Conservation (phyloP, 2,329 filamentous ascomycete species). For the Fusarium sp. region DNA sequence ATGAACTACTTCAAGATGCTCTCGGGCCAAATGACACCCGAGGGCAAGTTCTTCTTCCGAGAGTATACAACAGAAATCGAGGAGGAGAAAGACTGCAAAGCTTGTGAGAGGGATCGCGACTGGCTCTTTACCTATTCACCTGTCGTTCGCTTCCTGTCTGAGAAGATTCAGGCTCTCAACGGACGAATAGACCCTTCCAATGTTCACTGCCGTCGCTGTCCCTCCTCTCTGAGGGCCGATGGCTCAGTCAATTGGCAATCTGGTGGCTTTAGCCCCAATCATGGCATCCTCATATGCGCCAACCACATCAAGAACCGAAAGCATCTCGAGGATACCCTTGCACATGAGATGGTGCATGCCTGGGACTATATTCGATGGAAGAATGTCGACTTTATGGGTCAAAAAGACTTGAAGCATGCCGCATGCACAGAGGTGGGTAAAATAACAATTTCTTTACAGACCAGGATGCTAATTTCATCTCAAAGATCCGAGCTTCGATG, state of each 20-base stretch:
- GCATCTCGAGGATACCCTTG: conserved; percentile 91
- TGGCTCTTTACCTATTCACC: conserved; percentile 89
- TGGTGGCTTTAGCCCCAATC: conserved; percentile 87
- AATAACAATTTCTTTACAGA: neutral
- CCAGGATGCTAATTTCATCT: conserved; percentile 2
- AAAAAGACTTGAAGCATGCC: conserved; percentile 83
- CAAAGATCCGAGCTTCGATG: conserved; percentile 88
- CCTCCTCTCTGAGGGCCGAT: conserved; percentile 65
- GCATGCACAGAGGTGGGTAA: conserved; percentile 88
- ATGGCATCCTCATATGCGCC: conserved; percentile 91
- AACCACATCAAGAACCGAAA: conserved; percentile 85
- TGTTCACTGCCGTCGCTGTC: conserved; percentile 85
- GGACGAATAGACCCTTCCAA: conserved; percentile 79
- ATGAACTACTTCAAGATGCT: conserved; percentile 88
- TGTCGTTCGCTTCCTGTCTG: conserved; percentile 85
- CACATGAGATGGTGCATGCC: conserved; percentile 98
- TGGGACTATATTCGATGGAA: conserved; percentile 95
- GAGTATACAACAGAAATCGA: conserved; percentile 79
- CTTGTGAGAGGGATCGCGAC: conserved; percentile 84
- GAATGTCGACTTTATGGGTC: conserved; percentile 76
- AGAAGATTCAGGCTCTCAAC: conserved; percentile 83
- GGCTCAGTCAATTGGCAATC: conserved; percentile 73
- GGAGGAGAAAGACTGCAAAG: conserved; percentile 81
- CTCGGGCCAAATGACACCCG: conserved; percentile 75
- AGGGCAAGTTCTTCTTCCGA: conserved; percentile 81